Conservation (phyloP, 2,329 filamentous ascomycete genomes). For the Epichloe bromicola region DNA sequence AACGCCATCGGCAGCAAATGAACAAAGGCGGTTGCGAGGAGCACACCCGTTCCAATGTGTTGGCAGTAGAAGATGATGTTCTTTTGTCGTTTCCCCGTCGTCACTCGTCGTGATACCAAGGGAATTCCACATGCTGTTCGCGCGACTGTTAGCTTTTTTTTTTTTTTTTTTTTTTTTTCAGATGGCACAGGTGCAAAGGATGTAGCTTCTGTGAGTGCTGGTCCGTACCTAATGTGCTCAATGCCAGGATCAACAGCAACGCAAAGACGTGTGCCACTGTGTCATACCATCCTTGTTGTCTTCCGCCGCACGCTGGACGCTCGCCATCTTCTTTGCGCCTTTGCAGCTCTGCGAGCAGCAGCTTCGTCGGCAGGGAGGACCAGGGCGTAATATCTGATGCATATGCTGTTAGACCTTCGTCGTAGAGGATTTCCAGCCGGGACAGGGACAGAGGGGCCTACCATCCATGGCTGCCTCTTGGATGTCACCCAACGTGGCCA, state of each 20-base stretch:
- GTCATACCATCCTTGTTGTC: conserved; percentile 45
- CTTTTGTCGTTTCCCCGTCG: conserved; percentile 43
- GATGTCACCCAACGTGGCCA: conserved; percentile 8
- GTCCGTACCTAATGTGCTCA: conserved; percentile 45
- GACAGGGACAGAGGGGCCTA: background rate
- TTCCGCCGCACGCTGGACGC: conserved; percentile 39
- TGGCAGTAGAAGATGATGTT: conserved; percentile 53
- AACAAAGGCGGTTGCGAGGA: conserved; percentile 79
- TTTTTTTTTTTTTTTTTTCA: background rate
- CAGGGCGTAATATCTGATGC: conserved; percentile 21
- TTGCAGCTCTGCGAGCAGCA: conserved; percentile 39
- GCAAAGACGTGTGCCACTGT: conserved; percentile 55
- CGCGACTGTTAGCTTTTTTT: background rate
- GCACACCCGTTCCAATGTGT: conserved; percentile 69
- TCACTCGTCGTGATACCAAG: conserved; percentile 46
- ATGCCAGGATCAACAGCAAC: conserved; percentile 48
- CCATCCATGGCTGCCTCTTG: conserved; percentile 9
- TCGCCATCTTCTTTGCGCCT: conserved; percentile 29
- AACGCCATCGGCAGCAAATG: conserved; percentile 61
- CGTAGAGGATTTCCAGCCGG: background rate
- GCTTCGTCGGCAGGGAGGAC: conserved; percentile 38
- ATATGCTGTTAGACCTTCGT: conserved; percentile 1
- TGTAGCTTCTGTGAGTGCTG: background rate
- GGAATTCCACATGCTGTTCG: conserved; percentile 50
- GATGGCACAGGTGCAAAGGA: no score